Percentiles rank a stretch among this genome's conserved stretches.
phyloP scores from a whole-genome alignment of 495 filamentous ascomycete species.

The Amorphotheca resinae region DNA sequence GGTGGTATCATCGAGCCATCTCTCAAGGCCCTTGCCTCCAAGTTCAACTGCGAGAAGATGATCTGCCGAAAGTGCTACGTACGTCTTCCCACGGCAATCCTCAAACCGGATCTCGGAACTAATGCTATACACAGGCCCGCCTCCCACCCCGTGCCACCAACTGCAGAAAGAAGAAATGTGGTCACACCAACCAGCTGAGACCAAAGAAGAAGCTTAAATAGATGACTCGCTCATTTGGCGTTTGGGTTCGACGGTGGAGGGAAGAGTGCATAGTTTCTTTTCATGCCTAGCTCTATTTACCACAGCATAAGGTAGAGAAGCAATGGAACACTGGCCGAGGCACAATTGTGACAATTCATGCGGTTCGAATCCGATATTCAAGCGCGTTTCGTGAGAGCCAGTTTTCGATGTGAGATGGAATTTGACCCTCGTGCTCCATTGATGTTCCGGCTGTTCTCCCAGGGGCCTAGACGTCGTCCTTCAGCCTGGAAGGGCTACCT shows the following conservation, averaged over 20 bases:
- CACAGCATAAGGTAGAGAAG: constrained; percentile 17
- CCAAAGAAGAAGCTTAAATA: constrained; percentile 99
- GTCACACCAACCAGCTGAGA: constrained; percentile 98
- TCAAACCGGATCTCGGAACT: background rate
- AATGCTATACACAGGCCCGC: constrained; percentile 50
- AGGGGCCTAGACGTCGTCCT: too few relatives aligned
- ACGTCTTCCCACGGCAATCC: constrained; percentile 28
- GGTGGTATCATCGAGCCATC: constrained; percentile 99
- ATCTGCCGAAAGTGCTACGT: constrained; percentile 99
- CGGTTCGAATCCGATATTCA: too few relatives aligned
- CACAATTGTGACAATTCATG: too few relatives aligned
- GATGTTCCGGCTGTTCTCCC: too few relatives aligned
- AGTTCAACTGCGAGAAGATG: constrained; percentile 99
- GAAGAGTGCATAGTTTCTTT: constrained; percentile 17
- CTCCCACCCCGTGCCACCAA: constrained; percentile 97
- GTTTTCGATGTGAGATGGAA: too few relatives aligned
- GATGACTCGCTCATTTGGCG: constrained; percentile 21
- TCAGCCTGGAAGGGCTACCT: too few relatives aligned
- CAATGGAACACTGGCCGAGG: constrained; percentile 17
- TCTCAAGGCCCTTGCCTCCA: constrained; percentile 93
- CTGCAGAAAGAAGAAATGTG: constrained; percentile 99
- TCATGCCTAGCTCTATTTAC: constrained; percentile 18
- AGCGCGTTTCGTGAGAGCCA: too few relatives aligned
- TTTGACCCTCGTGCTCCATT: too few relatives aligned
- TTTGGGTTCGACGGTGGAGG: constrained; percentile 11